Evolutionary conservation across 352 stramenopile species (phyloP).

Genomic region (Pythium plurisporium): DNA sequence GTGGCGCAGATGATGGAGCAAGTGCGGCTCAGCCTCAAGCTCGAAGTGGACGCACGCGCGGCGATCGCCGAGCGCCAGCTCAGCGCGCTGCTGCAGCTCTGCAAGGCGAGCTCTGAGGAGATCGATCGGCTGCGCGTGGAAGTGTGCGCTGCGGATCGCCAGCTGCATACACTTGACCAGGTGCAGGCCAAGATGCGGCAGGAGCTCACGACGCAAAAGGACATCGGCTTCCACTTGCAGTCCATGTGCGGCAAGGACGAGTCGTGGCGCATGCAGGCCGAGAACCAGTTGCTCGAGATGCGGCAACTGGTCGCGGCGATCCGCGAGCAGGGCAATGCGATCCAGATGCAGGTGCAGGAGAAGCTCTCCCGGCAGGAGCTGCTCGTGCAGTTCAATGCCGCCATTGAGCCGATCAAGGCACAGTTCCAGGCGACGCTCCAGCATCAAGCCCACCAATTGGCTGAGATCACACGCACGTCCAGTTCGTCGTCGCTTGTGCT

Average conservation of each 20-base stretch:
- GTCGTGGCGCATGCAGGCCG: constrained; percentile 78
- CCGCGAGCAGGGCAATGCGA: constrained; percentile 61
- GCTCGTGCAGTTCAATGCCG: constrained; percentile 75
- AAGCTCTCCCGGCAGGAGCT: constrained; percentile 72
- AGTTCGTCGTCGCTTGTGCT: constrained; percentile 59
- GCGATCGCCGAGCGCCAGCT: constrained; percentile 75
- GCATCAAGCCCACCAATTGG: constrained; percentile 71
- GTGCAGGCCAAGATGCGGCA: constrained; percentile 71
- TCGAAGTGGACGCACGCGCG: constrained; percentile 74
- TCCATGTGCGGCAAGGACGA: constrained; percentile 83
- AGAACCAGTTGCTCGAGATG: constrained; percentile 77
- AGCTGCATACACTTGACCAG: constrained; percentile 74
- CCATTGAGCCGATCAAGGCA: constrained; percentile 76
- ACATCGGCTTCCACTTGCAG: constrained; percentile 77
- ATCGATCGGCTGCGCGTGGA: constrained; percentile 65
- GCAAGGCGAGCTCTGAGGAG: constrained; percentile 71
- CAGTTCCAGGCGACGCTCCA: constrained; percentile 69
- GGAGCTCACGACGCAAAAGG: constrained; percentile 77
- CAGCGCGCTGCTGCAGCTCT: constrained; percentile 66
- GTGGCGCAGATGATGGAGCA: constrained; percentile 85
- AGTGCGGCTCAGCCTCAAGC: constrained; percentile 72
- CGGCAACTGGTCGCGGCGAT: constrained; percentile 66
- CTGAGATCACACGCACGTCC: constrained; percentile 49
- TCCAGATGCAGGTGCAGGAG: constrained; percentile 60
- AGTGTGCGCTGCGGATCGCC: constrained; percentile 61